These are phyloP conservation scores for Sphaerobolus stellatus DNA, from an alignment of 1,284 basidiomycete genomes.

Conservation along the genomic window DNA sequence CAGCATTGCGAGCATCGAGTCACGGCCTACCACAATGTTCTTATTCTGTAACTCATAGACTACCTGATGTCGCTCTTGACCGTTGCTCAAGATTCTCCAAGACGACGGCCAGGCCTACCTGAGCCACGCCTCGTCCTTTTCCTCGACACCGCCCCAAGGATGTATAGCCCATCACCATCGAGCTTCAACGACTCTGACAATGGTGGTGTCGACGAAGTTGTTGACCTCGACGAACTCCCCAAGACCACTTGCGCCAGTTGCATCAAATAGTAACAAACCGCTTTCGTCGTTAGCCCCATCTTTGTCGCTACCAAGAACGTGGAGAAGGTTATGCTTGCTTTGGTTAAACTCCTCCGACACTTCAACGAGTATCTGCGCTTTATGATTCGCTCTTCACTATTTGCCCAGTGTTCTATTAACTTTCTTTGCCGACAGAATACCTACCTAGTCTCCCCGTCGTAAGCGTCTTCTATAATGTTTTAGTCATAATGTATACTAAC, in stretches of 20 bases:
- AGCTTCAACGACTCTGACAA: no score
- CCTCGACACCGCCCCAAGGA: conserved; percentile 81
- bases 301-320: conserved; percentile 83
- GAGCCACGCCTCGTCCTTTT: conserved; percentile 83
- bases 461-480: conserved; percentile 27
- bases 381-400: conserved; percentile 88
- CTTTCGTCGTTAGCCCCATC: conserved; percentile 92
- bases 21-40: conserved; percentile 76
- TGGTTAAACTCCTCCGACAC: conserved; percentile 82
- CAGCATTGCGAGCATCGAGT: conserved; percentile 98
- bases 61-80: conserved; percentile 95
- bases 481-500: neutral
- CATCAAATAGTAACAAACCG: conserved; percentile 99
- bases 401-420: conserved; percentile 89
- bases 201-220: conserved; percentile 45
- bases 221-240: conserved; percentile 81
- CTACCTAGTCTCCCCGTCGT: conserved; percentile 67
- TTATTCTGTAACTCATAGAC: conserved; percentile 87
- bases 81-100: conserved; percentile 95
- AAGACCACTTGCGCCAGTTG: conserved; percentile 96
- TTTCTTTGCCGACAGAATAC: conserved; percentile 85
- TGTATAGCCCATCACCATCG: conserved; percentile 95
- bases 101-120: conserved; percentile 84
- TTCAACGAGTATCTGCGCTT: conserved; percentile 98
- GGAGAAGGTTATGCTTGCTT: conserved; percentile 76